Evolutionary conservation across 805 yeast species (phyloP).

Genomic region (Metschnikowia similis): DNA sequence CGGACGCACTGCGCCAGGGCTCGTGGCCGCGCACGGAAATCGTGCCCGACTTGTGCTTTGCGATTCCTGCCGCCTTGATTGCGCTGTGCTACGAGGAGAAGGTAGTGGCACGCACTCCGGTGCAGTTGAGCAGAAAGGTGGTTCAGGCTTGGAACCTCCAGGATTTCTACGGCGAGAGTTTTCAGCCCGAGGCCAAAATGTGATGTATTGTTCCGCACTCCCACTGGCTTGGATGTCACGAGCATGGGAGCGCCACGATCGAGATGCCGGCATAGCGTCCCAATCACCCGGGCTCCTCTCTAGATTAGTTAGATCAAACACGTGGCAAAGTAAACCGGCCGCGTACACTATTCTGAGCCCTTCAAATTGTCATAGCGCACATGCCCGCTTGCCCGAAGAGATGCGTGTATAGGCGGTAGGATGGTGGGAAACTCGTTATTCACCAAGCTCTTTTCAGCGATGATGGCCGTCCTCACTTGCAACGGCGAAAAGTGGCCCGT

Average conservation of each 20-base stretch:
- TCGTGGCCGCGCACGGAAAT: slow-evolving; percentile 21
- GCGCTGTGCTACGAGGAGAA: slow-evolving; percentile 18
- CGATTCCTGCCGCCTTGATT: slow-evolving; percentile 32
- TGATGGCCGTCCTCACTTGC: background rate
- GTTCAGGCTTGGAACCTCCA: slow-evolving; percentile 23
- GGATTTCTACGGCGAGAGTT: slow-evolving; percentile 20
- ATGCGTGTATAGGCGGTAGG: slow-evolving; percentile 1
- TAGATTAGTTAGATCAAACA: too few relatives aligned
- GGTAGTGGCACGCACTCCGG: background rate
- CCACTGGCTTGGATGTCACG: too few relatives aligned
- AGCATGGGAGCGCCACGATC: too few relatives aligned
- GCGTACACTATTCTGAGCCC: background rate
- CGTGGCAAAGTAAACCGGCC: too few relatives aligned
- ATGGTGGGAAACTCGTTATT: slow-evolving; percentile 1
- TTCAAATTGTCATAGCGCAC: background rate
- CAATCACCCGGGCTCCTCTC: too few relatives aligned
- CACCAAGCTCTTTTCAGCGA: background rate
- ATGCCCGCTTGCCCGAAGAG: background rate
- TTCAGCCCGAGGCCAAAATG: slow-evolving; percentile 3
- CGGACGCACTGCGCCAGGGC: slow-evolving; percentile 6
- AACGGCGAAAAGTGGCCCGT: background rate
- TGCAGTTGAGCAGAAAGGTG: slow-evolving; percentile 14
- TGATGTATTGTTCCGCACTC: too few relatives aligned
- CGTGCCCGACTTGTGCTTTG: slow-evolving; percentile 26
- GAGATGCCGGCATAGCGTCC: too few relatives aligned